phyloP scores from a whole-genome alignment of 371 early-diverging fungal genomes.

The Coemansia sp. region DNA sequence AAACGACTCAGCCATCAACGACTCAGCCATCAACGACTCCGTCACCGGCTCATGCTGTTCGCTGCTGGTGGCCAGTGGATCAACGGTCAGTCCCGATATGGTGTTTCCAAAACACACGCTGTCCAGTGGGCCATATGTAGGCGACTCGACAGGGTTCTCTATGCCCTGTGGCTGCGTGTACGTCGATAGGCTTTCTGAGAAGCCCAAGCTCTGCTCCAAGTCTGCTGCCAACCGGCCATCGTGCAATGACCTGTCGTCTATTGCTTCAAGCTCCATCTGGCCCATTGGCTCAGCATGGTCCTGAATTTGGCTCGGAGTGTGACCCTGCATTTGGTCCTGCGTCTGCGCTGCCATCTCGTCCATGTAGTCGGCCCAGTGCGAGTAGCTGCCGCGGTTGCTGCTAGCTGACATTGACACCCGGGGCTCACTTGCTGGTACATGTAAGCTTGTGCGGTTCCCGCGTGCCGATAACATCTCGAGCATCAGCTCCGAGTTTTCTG shows the following conservation, averaged over 20 bases:
- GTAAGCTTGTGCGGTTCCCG: conserved; percentile 3
- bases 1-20: not conserved
- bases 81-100: not conserved
- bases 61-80: not conserved
- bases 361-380: conserved; percentile 11
- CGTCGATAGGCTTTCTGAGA: conserved; percentile 9
- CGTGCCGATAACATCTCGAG: conserved; percentile 7
- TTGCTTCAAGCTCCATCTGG: not conserved
- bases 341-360: not conserved
- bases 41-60: not conserved
- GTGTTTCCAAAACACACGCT: not conserved
- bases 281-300: not conserved
- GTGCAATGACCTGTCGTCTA: conserved; percentile 1
- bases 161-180: not conserved
- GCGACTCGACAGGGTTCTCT: not conserved
- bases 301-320: not conserved
- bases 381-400: conserved; percentile 22
- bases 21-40: not conserved
- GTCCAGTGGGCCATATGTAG: not conserved
- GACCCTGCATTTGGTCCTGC: not conserved
- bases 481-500: conserved; percentile 12
- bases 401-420: not conserved
- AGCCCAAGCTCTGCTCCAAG: conserved; percentile 8
- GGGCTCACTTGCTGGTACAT: not conserved
- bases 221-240: conserved; percentile 6